phyloP scores from a whole-genome alignment of 495 filamentous ascomycete genomes.

The Cercophora newfieldiana region DNA sequence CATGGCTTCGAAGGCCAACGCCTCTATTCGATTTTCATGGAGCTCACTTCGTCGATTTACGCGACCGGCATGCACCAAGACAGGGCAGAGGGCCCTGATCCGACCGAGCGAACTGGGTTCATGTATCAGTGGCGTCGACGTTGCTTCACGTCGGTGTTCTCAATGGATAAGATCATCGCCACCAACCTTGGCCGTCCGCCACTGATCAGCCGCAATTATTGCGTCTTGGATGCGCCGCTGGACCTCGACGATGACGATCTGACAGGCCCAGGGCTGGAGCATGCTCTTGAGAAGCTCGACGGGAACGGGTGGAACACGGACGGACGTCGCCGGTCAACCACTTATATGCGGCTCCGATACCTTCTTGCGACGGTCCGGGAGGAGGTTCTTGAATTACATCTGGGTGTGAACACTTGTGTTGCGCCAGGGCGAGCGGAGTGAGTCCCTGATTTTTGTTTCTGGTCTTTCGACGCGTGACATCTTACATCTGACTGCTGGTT shows the following conservation, averaged over 20 bases:
- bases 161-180: slow-evolving; percentile 19
- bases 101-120: slow-evolving; percentile 10
- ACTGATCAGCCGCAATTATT: slow-evolving; percentile 15
- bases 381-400: slow-evolving; percentile 12
- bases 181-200: slow-evolving; percentile 17
- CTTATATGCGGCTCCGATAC: slow-evolving; percentile 19
- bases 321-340: slow-evolving; percentile 9
- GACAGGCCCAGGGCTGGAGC: slow-evolving; percentile 10
- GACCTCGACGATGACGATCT: slow-evolving; percentile 18
- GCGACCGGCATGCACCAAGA: slow-evolving; percentile 17
- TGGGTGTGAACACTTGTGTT: slow-evolving; percentile 10
- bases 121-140: slow-evolving; percentile 21
- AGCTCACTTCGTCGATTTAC: slow-evolving; percentile 17
- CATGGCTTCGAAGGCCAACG: slow-evolving; percentile 1
- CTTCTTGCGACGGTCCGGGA: slow-evolving; percentile 14
- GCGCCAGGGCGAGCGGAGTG: slow-evolving; percentile 4
- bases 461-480: background rate
- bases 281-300: slow-evolving; percentile 13
- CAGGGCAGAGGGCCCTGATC: background rate
- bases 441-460: background rate
- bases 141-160: slow-evolving; percentile 17
- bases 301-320: slow-evolving; percentile 15
- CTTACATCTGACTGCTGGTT: background rate
- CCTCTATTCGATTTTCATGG: slow-evolving; percentile 17
- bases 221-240: slow-evolving; percentile 15